Base-by-base conservation (phyloP, 768 basidiomycete genomes). In the Russula abietina region DNA sequence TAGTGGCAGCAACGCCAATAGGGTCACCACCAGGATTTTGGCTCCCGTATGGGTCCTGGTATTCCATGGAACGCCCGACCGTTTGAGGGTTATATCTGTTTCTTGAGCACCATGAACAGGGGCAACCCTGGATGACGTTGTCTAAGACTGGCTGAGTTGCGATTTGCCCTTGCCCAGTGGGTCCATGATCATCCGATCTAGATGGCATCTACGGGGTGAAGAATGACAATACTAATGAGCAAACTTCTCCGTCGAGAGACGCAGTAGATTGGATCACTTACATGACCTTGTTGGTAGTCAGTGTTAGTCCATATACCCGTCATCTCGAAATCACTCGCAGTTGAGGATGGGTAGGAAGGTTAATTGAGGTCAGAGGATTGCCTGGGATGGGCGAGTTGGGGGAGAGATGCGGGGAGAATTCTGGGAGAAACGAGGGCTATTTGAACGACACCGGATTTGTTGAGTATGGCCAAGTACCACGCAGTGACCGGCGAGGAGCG, bases 391-490 rank as follows among this genome's bases (percentile, higher is more conserved):
- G 8, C 33, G n/a, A 38, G 7, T 45, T 6, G 46, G 22, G 50
- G 57, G 43, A 32, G 56, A 53, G 16, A 51, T 57, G 36, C 54
- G 61, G 12, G 57, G 61, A 48, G 56, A 17, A 39, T 6, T 39
- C 38, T 39, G 38, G 38, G 38, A 6, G 2, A 6, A 39, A 6
- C 16, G 38, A 17, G 38, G 38, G 36, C 11, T n/a, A n/a, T 50
- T 55, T 64, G 58, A 55, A 60, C 53, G 62, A 53, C 62, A 64
- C 60, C 62, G 38, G 62, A 64, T 64, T 49, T 64, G 61, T 54
- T 57, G 50, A 58, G 58, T 58, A 58, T 45, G 19, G 58, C 46
- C 53, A 55, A 55, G 2, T 26, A 49, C n/a, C 51, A 60, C 10
- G 49, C 58, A 64, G 58, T 28, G 62, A 64, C 62, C 62, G 53